Base-by-base conservation (phyloP, 2,329 filamentous ascomycete species). In the Fusarium austroafricanum region DNA sequence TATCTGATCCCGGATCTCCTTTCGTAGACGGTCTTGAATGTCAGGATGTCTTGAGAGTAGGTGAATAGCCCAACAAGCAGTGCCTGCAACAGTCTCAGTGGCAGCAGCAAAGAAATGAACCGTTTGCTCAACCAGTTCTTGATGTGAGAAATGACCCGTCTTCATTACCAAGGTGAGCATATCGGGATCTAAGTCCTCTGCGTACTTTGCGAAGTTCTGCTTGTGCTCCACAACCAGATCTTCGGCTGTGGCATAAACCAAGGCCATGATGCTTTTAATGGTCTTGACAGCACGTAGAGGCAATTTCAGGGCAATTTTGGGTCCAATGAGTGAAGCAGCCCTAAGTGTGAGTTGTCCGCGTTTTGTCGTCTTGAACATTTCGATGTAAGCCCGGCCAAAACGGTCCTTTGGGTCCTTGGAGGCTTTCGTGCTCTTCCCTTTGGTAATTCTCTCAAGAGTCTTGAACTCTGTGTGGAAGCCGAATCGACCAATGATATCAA, bases 161-260 rank as follows among this genome's bases (percentile, higher is more conserved):
- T 26, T 17, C 12, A 50, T 39, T 2, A 50, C n/a, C 10, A 50
- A 4, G 2, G 46, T 39, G 10, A 50, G 46, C 46, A 50, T 50
- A n/a, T 50, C 33, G 0, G n/a, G 12, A 39, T 28, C 20, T 0
- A 12, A 1, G 0, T 2, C 1, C 15, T 3, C 17, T n/a, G 8
- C 5, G 15, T 39, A 39, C 8, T 38, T 18, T 6, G 12, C 31
- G 0, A 39, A 12, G 18, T 50, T 50, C 0, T 10, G 12, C 17
- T 50, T 21, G 5, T 50, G 46, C 2, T 39, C 33, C 4, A 4
- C 10, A 1, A 33, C 37, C 3, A 50, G 14, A 5, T 39, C 46
- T 17, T 39, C 31, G 0, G 46, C 46, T 2, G 33, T 50, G 1
- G 33, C 21, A 28, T 21, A 31, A 4, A 50, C 46, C 12, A 50